Evolutionary conservation across 306 rosid genomes (phyloP).

Genomic region (Nissolia schottii): DNA sequence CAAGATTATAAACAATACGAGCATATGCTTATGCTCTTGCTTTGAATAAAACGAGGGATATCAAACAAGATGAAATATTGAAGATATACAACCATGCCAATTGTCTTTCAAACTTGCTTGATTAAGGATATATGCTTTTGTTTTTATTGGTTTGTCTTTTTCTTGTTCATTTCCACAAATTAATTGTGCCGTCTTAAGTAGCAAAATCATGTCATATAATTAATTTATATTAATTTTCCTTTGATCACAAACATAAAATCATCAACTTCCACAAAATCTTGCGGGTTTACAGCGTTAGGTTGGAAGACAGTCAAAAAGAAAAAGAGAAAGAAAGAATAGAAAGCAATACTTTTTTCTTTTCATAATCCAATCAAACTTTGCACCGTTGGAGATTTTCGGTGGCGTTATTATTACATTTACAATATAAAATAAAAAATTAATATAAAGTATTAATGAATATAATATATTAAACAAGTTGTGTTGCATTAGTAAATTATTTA

Average conservation of each 20-base stretch:
- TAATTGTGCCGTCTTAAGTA: not conserved
- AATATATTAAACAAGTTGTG: too few species aligned
- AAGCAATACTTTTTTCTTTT: not conserved
- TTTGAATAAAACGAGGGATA: not conserved
- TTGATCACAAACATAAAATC: not conserved
- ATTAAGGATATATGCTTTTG: not conserved
- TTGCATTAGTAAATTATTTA: too few species aligned
- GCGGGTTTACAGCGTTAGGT: not conserved
- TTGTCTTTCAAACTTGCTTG: not conserved
- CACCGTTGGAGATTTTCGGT: constrained; percentile 34
- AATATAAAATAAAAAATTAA: not conserved
- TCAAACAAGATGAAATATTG: not conserved
- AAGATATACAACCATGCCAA: not conserved
- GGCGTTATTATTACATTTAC: not conserved
- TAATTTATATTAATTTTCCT: not conserved
- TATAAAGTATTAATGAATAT: not conserved
- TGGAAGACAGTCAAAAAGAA: constrained; percentile 22
- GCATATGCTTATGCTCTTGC: not conserved
- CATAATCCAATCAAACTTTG: constrained; percentile 27
- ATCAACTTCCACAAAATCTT: not conserved
- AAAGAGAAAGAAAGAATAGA: not conserved
- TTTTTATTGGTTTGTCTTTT: not conserved
- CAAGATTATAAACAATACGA: not conserved
- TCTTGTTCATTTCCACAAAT: not conserved
- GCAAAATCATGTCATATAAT: not conserved